Evolutionary conservation across 1,284 basidiomycete genomes (phyloP).

Genomic region (Chalciporus sp.): DNA sequence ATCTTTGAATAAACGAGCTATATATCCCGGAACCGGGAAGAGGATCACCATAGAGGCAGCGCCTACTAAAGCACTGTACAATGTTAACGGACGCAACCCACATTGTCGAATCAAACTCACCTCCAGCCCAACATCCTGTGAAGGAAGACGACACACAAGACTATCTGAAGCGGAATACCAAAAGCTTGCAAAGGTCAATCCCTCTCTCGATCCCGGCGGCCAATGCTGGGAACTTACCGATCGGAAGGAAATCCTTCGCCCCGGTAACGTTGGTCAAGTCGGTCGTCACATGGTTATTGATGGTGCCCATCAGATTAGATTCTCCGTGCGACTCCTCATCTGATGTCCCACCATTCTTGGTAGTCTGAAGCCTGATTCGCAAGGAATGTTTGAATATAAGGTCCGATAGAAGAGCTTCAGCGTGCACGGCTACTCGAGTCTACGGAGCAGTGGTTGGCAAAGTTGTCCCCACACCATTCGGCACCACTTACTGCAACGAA

Average conservation of each 20-base stretch:
- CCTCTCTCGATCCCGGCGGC: background rate
- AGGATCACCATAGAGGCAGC: slow-evolving; percentile 9
- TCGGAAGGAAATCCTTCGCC: slow-evolving; percentile 44
- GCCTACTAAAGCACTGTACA: slow-evolving; percentile 18
- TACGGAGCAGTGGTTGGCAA: background rate
- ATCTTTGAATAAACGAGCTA: slow-evolving; percentile 10
- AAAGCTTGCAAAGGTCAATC: slow-evolving; percentile 24
- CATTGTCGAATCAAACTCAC: slow-evolving; percentile 1
- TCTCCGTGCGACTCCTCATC: slow-evolving; percentile 1
- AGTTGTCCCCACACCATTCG: background rate
- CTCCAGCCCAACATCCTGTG: slow-evolving; percentile 49
- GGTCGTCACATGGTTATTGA: slow-evolving; percentile 59
- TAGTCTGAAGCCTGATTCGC: slow-evolving; percentile 51
- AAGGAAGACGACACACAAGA: slow-evolving; percentile 47
- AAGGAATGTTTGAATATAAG: slow-evolving; percentile 61
- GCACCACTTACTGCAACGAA: slow-evolving; percentile 28
- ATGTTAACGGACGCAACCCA: background rate
- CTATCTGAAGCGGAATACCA: slow-evolving; percentile 48
- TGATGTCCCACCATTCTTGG: slow-evolving; percentile 3
- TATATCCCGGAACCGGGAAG: slow-evolving; percentile 19
- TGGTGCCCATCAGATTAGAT: slow-evolving; percentile 42
- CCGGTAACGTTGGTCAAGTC: slow-evolving; percentile 50
- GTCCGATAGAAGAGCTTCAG: slow-evolving; percentile 56
- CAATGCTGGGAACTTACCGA: slow-evolving; percentile 19
- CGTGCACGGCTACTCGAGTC: slow-evolving; percentile 23